A percentile compares a stretch with the other conserved stretches of the same genome.
Evolutionary conservation across 768 basidiomycete genomes (phyloP).

Genomic region (Kwoniella dejecticola): DNA sequence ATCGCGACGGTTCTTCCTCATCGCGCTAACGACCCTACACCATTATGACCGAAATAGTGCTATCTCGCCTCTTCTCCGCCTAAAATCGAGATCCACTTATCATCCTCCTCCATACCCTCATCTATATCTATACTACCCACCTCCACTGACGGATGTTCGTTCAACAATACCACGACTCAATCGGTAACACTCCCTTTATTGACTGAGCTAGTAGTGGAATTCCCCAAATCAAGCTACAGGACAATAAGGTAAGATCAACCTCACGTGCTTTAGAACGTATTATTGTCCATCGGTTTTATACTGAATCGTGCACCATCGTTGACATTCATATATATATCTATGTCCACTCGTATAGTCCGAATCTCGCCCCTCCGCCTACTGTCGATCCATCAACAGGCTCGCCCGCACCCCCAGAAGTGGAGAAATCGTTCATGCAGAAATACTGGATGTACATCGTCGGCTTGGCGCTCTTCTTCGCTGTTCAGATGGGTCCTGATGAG

Average conservation of each 20-base stretch:
- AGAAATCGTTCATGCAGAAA: constrained; percentile 81
- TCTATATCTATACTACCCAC: not conserved
- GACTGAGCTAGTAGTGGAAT: not conserved
- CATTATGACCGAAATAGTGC: not conserved
- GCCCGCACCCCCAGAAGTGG: constrained; percentile 59
- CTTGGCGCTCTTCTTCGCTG: constrained; percentile 59
- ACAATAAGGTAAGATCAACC: not conserved
- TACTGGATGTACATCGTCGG: constrained; percentile 84
- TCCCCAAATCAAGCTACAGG: not conserved
- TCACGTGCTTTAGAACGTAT: no score
- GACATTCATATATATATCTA: no score
- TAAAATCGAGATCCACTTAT: constrained; percentile 2
- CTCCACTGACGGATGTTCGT: not conserved
- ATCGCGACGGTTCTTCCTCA: no score
- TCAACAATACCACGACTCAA: not conserved
- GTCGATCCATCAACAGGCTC: constrained; percentile 36
- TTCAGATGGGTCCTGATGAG: constrained; percentile 33
- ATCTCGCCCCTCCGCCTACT: constrained; percentile 26
- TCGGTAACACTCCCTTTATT: not conserved
- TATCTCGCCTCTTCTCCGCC: constrained; percentile 17
- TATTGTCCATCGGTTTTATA: no score
- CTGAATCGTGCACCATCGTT: no score
- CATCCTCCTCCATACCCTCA: constrained; percentile 1
- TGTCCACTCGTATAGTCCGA: constrained; percentile 17
- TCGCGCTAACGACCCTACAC: no score